phyloP scores from a whole-genome alignment of 768 basidiomycete species.

The Suillus weaverae region DNA sequence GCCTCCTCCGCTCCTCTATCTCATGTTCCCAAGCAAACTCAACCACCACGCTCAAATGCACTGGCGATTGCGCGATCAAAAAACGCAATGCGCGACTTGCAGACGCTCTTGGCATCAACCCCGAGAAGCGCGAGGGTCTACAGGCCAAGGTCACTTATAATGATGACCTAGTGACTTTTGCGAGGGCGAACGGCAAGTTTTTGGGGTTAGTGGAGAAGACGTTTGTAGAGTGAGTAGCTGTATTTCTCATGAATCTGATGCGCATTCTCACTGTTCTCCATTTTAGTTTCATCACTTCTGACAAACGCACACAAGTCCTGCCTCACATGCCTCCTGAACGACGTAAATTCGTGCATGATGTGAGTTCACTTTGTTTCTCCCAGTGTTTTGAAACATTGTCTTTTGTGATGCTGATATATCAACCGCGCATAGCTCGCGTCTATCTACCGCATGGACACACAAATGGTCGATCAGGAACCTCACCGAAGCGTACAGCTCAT shows the following conservation, averaged over 20 bases:
- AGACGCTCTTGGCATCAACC: slow-evolving; percentile 85
- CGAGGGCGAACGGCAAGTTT: slow-evolving; percentile 62
- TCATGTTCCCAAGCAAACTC: slow-evolving; percentile 64
- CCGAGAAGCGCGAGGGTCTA: slow-evolving; percentile 40
- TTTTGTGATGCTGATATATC: slow-evolving; percentile 3
- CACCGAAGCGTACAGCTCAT: slow-evolving; percentile 82
- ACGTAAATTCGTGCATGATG: slow-evolving; percentile 81
- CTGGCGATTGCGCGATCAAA: slow-evolving; percentile 78
- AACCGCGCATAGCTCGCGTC: slow-evolving; percentile 56
- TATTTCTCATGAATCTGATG: slow-evolving; percentile 20
- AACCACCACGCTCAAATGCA: slow-evolving; percentile 59
- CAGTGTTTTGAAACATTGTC: background rate
- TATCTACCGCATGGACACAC: slow-evolving; percentile 79
- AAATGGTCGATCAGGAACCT: slow-evolving; percentile 91
- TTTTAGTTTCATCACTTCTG: slow-evolving; percentile 64
- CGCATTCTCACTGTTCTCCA: background rate
- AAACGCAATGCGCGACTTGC: slow-evolving; percentile 88
- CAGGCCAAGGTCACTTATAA: slow-evolving; percentile 50
- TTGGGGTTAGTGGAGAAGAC: slow-evolving; percentile 73
- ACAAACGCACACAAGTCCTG: slow-evolving; percentile 67
- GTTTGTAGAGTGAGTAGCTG: slow-evolving; percentile 68
- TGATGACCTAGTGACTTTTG: slow-evolving; percentile 64
- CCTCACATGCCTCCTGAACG: slow-evolving; percentile 80
- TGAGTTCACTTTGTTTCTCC: slow-evolving; percentile 33
- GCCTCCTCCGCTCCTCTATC: slow-evolving; percentile 71